Evolutionary conservation across 1,284 basidiomycete genomes (phyloP), one percentile per base, ranked within the genome.

Genomic region (Cutaneotrichosporon sp.): DNA sequence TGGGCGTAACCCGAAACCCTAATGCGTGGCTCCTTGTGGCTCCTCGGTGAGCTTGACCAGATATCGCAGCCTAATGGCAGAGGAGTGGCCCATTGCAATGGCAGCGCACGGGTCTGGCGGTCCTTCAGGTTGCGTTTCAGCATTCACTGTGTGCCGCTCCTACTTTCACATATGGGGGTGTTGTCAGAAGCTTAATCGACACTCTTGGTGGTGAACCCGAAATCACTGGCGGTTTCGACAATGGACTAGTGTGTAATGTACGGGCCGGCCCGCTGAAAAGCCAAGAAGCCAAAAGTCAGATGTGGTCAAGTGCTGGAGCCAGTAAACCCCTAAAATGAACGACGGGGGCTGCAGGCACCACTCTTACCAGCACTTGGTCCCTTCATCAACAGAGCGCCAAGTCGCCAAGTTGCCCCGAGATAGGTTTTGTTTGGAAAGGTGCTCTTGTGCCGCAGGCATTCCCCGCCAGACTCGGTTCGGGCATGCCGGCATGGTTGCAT

Each of bases 391-490:
- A 24, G 12, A 24, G 24, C 22, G 24, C 38, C 14, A 24, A 16
- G 16, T 22, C n/a, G 22, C 38, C 38, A 22, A 22, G 26, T 3
- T 41, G n/a, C n/a, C n/a, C n/a, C n/a, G n/a, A n/a, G n/a, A n/a
- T n/a, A n/a, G n/a, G n/a, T n/a, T n/a, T n/a, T n/a, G n/a, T n/a
- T n/a, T n/a, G n/a, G n/a, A n/a, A n/a, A n/a, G n/a, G n/a, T n/a
- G n/a, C n/a, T n/a, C n/a, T 3, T 2, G 42, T 1, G 0, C 16
- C 14, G 29, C 42, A 29, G 8, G 8, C 27, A 16, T 4, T 3
- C 14, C 19, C 27, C 42, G 27, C 42, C 42, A 20, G 29, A 44
- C 29, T 44, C 42, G 42, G 42, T 44, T 44, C 42, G 42, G 29
- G 11, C 17, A 22, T 44, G 29, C 27, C 42, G 42, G 42, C 42